These are phyloP conservation scores for Climacium dendroides DNA, from an alignment of 225 moss, liverwort and hornwort genomes.

Conservation along the genomic window DNA sequence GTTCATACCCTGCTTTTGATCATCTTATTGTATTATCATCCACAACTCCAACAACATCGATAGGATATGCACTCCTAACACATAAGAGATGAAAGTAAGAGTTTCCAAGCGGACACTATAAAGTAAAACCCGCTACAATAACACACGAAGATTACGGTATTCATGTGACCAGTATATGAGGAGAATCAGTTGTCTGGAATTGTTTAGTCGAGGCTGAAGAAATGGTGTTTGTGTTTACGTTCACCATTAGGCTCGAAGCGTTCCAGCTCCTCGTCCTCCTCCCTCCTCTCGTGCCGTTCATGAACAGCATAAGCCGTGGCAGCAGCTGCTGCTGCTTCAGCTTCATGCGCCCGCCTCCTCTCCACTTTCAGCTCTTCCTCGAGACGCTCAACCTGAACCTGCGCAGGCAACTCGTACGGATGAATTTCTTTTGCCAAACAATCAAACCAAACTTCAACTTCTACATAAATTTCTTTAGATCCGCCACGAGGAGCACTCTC, in stretches of 20 bases:
- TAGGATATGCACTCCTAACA: not conserved
- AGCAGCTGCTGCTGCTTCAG: slow-evolving; percentile 10
- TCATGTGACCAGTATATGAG: not conserved
- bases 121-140: too few relatives aligned
- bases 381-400: slow-evolving; percentile 3
- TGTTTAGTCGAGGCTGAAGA: not conserved
- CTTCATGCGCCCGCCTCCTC: slow-evolving; percentile 15
- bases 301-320: slow-evolving; percentile 8
- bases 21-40: not conserved
- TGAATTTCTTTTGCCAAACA: not conserved
- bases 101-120: not conserved
- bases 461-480: not conserved
- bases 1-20: not conserved
- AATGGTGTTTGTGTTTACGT: slow-evolving; percentile 4
- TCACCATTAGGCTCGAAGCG: not conserved
- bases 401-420: not conserved
- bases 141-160: not conserved
- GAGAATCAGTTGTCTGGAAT: not conserved
- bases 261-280: slow-evolving; percentile 5
- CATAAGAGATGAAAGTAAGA: not conserved
- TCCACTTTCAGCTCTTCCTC: slow-evolving; percentile 13
- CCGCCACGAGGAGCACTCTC: not conserved
- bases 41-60: not conserved
- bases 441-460: not conserved
- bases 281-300: slow-evolving; percentile 18